phyloP scores from a whole-genome alignment of 176 grass and related monocot species.

The Poa annua region DNA sequence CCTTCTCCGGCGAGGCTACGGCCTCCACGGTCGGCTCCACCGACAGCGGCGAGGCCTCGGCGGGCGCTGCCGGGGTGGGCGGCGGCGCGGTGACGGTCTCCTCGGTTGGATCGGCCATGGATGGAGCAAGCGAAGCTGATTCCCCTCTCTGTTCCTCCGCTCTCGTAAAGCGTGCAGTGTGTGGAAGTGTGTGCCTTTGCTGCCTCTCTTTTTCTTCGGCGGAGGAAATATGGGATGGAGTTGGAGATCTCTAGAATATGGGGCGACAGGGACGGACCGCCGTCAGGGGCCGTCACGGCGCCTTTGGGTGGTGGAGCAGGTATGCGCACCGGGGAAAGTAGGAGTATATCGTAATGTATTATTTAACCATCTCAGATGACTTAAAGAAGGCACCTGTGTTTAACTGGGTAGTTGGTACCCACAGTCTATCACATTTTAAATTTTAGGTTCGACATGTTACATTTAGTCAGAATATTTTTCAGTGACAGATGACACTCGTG shows the following conservation, averaged over 20 bases:
- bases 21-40: constrained; percentile 36
- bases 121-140: constrained; percentile 1
- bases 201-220: neutral
- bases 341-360: neutral
- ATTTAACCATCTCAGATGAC: neutral
- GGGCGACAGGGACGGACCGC: neutral
- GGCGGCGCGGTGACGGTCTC: constrained; percentile 55
- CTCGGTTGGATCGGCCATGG: constrained; percentile 58
- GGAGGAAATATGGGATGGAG: neutral
- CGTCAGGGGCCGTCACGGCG: neutral
- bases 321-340: neutral
- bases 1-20: constrained; percentile 45
- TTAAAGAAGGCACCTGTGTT: too few relatives aligned
- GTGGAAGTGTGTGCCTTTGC: constrained; percentile 8
- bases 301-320: neutral
- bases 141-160: neutral
- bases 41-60: constrained; percentile 38
- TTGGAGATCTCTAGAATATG: constrained; percentile 47
- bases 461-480: too few relatives aligned
- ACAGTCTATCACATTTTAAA: too few relatives aligned
- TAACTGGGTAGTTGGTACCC: too few relatives aligned
- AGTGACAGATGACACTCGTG: too few relatives aligned
- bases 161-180: constrained; percentile 25
- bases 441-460: too few relatives aligned
- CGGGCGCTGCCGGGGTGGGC: constrained; percentile 45